Evolutionary conservation across 2,329 filamentous ascomycete species (phyloP), one percentile per base, ranked within the genome.

Genomic region (Diplodia corticola): DNA sequence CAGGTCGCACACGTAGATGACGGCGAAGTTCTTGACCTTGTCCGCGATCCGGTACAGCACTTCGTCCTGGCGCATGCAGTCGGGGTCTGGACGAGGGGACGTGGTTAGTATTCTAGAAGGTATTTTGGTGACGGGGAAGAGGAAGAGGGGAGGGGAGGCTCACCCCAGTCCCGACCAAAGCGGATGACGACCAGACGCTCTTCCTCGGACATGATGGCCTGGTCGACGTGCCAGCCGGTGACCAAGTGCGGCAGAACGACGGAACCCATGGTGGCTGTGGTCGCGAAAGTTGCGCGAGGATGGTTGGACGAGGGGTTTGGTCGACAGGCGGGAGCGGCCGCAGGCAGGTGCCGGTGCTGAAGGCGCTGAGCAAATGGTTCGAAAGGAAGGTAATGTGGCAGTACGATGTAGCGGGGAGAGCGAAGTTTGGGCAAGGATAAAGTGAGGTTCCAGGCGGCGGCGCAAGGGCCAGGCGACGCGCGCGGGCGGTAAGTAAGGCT

Each of bases 211-310:
- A 73, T 69, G 75, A 97, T 97, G 72, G 93, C 92, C 81, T 97
- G 93, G 83, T 97, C 94, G 75, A 98, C 94, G 79, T 98, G 94
- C 94, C 94, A 98, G 79, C 91, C 94, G 30, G 91, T 92, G 71
- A 87, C 86, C 51, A 98, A 86, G 79, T 97, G 93, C 51, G 93
- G 93, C 54, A 97, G 87, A 61, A 96, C 90, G 69, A 96, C 90
- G 72, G 92, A 96, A 73, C 92, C 92, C 86, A 88, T 88, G 24
- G 17, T 70, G 20, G 54, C 44, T 49, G 44, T 1, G 22, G 22
- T 28, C 30, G 54, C 22, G 30, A 37, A 22, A 35, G 51, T n/a
- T 15, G 15, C 17, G 44, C 7, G n/a, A 35, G 57, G 22, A 9
- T 4, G 15, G n/a, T 44, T n/a, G 40, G 10, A 44, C 17, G 17